Conservation (phyloP, 2,329 filamentous ascomycete species). For the Cercospora canescens region DNA sequence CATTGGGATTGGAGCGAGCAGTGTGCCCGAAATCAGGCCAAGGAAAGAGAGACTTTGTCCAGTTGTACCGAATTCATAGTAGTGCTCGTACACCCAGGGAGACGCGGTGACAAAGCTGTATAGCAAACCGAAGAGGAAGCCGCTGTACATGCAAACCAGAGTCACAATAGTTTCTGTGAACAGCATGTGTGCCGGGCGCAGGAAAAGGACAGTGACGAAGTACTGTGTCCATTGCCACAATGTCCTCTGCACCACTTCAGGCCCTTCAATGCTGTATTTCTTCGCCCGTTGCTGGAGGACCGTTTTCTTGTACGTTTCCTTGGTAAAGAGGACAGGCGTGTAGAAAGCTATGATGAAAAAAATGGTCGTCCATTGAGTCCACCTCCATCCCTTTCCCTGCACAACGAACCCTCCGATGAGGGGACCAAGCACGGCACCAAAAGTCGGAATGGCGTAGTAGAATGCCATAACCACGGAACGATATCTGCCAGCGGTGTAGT, state of each 20-base stretch:
- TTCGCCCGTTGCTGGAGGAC: constrained; percentile 34
- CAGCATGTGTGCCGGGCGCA: constrained; percentile 38
- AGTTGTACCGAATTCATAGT: constrained; percentile 30
- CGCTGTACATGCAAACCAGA: constrained; percentile 43
- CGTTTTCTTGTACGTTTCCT: constrained; percentile 38
- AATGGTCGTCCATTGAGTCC: constrained; percentile 37
- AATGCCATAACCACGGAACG: constrained; percentile 31
- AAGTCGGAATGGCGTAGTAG: constrained; percentile 32
- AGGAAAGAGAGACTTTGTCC: constrained; percentile 39
- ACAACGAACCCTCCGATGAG: constrained; percentile 41
- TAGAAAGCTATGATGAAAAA: constrained; percentile 35
- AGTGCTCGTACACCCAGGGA: constrained; percentile 34
- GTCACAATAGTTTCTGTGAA: constrained; percentile 46
- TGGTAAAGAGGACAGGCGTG: constrained; percentile 30
- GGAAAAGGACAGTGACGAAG: constrained; percentile 27
- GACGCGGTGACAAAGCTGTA: constrained; percentile 46
- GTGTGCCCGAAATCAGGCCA: constrained; percentile 29
- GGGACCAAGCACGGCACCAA: constrained; percentile 39
- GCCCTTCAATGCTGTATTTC: constrained; percentile 26
- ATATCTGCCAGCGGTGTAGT: constrained; percentile 33
- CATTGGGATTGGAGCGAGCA: constrained; percentile 27
- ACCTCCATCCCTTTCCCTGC: constrained; percentile 35
- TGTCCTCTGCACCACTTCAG: constrained; percentile 16
- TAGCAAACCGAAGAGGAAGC: constrained; percentile 43
- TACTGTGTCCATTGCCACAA: constrained; percentile 20